phyloP scores from a whole-genome alignment of 345 rosid genomes.

The Erucastrum elatum region DNA sequence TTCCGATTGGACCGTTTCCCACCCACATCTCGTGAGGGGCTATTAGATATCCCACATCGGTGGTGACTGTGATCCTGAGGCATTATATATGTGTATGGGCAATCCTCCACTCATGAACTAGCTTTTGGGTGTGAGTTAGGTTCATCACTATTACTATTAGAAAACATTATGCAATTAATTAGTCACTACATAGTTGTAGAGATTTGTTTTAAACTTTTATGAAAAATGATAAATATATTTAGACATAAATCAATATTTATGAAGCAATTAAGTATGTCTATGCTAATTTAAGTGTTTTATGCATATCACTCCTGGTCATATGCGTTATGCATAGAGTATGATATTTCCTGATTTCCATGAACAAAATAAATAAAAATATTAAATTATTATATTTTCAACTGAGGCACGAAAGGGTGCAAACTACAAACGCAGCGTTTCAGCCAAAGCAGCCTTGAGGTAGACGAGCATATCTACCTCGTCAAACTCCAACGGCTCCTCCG shows the following conservation, averaged over 20 bases:
- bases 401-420: slow-evolving; percentile 69
- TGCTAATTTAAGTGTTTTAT: neutral
- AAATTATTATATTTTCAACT: slow-evolving; percentile 25
- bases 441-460: slow-evolving; percentile 81
- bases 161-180: neutral
- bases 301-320: neutral
- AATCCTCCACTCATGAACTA: too few species aligned
- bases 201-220: slow-evolving; percentile 8
- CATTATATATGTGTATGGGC: too few species aligned
- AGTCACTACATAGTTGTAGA: slow-evolving; percentile 9
- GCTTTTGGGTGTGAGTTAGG: too few species aligned
- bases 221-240: neutral
- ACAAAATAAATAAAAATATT: neutral
- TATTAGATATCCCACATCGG: too few species aligned
- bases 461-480: slow-evolving; percentile 75
- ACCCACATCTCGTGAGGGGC: too few species aligned
- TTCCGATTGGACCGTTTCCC: too few species aligned
- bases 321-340: slow-evolving; percentile 1
- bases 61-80: too few species aligned
- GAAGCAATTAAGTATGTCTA: neutral
- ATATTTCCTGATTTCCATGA: neutral
- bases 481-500: slow-evolving; percentile 62
- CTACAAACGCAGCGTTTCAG: slow-evolving; percentile 81
- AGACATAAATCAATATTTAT: neutral
- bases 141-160: neutral